Evolutionary conservation across 331 rosid genomes (phyloP).

Genomic region (Acacia pycnantha): DNA sequence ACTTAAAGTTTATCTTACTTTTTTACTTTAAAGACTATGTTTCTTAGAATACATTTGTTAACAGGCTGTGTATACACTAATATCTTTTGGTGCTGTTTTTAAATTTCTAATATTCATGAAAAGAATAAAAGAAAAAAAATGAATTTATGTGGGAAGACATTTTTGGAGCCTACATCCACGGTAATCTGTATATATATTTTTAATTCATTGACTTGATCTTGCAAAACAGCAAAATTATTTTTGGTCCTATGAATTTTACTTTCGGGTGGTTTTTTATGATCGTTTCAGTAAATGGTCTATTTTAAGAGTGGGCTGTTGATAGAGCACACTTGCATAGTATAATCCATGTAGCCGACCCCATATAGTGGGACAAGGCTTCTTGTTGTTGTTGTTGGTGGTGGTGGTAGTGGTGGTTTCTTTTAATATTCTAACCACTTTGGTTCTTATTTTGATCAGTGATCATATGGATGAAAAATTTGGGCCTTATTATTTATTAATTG

Average conservation of each 20-base stretch:
- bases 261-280: neutral
- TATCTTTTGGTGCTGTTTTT: neutral
- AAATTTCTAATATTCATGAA: neutral
- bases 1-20: constrained; percentile 1
- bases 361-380: neutral
- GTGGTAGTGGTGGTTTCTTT: neutral
- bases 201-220: neutral
- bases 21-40: constrained; percentile 4
- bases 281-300: neutral
- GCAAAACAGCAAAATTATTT: neutral
- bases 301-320: neutral
- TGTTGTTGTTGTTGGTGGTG: neutral
- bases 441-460: neutral
- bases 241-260: neutral
- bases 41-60: constrained; percentile 3
- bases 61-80: neutral
- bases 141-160: neutral
- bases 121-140: neutral
- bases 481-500: neutral
- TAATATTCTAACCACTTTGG: neutral
- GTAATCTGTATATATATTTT: neutral
- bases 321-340: neutral
- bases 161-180: neutral
- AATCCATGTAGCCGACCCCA: neutral
- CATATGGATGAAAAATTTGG: neutral